Evolutionary conservation across 495 filamentous ascomycete species (phyloP), one percentile per base, ranked within the genome.

Genomic region (Bacidia rubella): DNA sequence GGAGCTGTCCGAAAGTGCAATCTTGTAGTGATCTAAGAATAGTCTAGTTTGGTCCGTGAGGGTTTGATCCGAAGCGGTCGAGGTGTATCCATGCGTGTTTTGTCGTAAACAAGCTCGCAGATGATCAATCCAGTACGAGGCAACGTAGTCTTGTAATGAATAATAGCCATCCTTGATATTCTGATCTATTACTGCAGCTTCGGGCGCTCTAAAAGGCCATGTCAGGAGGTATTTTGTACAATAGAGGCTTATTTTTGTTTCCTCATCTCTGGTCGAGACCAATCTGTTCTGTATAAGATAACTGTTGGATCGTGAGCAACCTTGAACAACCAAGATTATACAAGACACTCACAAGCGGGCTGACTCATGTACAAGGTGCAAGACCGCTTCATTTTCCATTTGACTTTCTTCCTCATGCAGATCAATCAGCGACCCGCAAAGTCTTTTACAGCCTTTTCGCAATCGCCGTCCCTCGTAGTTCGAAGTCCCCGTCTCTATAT

Each of bases 41-140:
- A 17, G 5, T 44, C 41, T n/a, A 5, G 19, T 5, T 9, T 17
- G 9, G 7, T 44, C 7, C 17, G 7, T 9, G 9, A 44, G 20
- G 5, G 17, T 9, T 44, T 44, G 41, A 9, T 17, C 9, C 41
- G 17, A 44, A 9, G 7, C 41, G 41, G 29, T 7, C 29, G 7
- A 15, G 15, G 9, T 9, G 19, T 44, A 5, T 5, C 9, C 7
- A 9, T 44, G 7, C 19, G 5, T 9, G 41, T 20, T 9, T 44
- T 9, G 7, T 44, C 19, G 7, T 9, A 22, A n/a, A 9, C 5
- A 7, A 5, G 27, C 39, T 0, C n/a, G 21, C 26, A 51, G 2
- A 43, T 51, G 49, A 11, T 51, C 49, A 42, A 40, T 9, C 49
- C 49, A 51, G 21, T 51, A 32, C 23, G 19, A 24, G n/a, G 40